phyloP scores from a whole-genome alignment of 2,329 filamentous ascomycete genomes.

The Calonectria pauciramosa region DNA sequence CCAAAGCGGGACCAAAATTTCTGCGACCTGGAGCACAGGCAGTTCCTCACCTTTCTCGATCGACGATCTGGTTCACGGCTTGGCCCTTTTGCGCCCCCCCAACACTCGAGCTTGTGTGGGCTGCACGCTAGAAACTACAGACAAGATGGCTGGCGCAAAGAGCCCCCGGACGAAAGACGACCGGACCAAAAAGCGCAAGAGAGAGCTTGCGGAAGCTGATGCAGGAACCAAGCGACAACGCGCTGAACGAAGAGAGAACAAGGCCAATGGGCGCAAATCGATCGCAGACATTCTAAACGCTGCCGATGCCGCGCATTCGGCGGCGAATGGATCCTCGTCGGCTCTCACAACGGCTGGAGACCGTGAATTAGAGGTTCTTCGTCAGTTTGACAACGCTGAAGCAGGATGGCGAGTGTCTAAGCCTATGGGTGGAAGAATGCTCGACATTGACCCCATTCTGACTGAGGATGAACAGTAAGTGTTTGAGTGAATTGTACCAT shows the following conservation, averaged over 20 bases:
- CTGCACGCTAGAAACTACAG: conserved; percentile 25
- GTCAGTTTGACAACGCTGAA: conserved; percentile 48
- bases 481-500: not conserved
- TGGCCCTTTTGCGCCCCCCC: conserved; percentile 33
- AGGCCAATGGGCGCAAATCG: conserved; percentile 43
- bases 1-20: conserved; percentile 57
- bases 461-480: conserved; percentile 72
- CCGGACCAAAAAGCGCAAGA: conserved; percentile 62
- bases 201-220: conserved; percentile 58
- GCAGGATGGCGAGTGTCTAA: conserved; percentile 72
- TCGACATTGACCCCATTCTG: conserved; percentile 75
- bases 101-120: conserved; percentile 27
- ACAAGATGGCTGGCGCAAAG: conserved; percentile 53
- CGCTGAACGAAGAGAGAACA: conserved; percentile 47
- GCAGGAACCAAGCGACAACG: conserved; percentile 58
- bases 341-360: conserved; percentile 32
- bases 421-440: conserved; percentile 75
- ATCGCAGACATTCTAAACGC: conserved; percentile 21
- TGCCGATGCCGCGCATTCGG: conserved; percentile 28
- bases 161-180: conserved; percentile 51
- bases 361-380: conserved; percentile 43
- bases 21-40: conserved; percentile 42
- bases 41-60: conserved; percentile 35
- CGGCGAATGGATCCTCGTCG: conserved; percentile 35
- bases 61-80: conserved; percentile 30